A percentile compares a stretch with the other conserved stretches of the same genome.
Conservation (phyloP, 306 rosid genomes). For the Dalbergia oliveri region DNA sequence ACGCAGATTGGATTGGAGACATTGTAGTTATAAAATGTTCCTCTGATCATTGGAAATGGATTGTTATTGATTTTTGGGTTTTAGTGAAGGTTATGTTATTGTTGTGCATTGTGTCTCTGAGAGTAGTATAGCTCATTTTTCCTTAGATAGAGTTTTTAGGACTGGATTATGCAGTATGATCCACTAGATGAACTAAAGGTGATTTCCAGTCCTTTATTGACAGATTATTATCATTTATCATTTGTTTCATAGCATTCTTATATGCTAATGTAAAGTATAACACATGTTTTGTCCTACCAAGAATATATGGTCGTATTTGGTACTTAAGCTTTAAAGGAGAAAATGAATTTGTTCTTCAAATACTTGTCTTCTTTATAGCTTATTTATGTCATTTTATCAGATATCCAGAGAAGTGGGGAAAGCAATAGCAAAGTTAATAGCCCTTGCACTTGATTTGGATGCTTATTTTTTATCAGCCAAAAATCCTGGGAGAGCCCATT, state of each 20-base stretch:
- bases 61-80: no score
- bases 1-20: no score
- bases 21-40: no score
- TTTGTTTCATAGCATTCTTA: constrained; percentile 27
- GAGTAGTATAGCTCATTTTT: no score
- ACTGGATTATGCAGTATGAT: constrained; percentile 97
- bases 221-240: not conserved
- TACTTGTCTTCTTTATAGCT: no score
- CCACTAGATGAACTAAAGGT: constrained; percentile 99
- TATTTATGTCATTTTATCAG: not conserved
- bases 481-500: constrained; percentile 26
- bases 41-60: no score
- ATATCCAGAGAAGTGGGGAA: constrained; percentile 62
- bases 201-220: constrained; percentile 27
- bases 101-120: no score
- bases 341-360: no score
- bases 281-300: constrained; percentile 13
- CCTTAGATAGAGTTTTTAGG: constrained; percentile 58
- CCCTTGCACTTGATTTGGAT: constrained; percentile 73
- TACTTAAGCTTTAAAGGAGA: no score
- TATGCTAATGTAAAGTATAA: constrained; percentile 22
- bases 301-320: no score
- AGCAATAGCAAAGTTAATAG: constrained; percentile 62
- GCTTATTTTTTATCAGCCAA: constrained; percentile 62
- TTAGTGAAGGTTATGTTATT: no score